Evolutionary conservation across 805 yeast species (phyloP).

Genomic region (Myxozyma neotropica): DNA sequence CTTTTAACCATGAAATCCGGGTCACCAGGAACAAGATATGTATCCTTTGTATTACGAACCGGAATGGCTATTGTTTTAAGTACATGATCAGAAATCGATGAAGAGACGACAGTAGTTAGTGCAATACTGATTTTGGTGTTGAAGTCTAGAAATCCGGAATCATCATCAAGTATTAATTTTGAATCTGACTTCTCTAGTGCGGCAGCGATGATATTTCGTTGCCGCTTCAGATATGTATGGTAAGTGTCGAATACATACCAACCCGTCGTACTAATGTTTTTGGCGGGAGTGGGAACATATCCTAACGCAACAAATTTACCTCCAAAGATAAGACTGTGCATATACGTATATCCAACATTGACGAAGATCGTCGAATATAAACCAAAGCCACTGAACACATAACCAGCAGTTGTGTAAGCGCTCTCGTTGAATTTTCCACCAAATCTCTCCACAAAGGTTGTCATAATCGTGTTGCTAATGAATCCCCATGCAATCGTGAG

Average conservation of each 20-base stretch:
- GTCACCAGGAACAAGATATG: neutral
- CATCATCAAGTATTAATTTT: slow-evolving; percentile 3
- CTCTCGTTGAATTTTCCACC: neutral
- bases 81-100: neutral
- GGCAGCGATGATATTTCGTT: slow-evolving; percentile 9
- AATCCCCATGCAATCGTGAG: slow-evolving; percentile 3
- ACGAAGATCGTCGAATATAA: slow-evolving; percentile 6
- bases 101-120: neutral
- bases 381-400: slow-evolving; percentile 2
- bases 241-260: slow-evolving; percentile 19
- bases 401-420: neutral
- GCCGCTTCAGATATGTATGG: slow-evolving; percentile 8
- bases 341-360: neutral
- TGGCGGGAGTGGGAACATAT: neutral
- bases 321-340: slow-evolving; percentile 4
- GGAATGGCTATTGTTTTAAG: neutral
- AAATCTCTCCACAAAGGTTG: neutral
- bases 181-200: slow-evolving; percentile 11
- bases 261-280: slow-evolving; percentile 1
- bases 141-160: neutral
- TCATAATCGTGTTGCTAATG: neutral
- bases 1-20: neutral
- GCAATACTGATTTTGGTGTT: neutral
- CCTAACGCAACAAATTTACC: neutral
- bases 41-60: neutral